Conservation (phyloP, 352 stramenopile species). For the Phytopythium vexans region DNA sequence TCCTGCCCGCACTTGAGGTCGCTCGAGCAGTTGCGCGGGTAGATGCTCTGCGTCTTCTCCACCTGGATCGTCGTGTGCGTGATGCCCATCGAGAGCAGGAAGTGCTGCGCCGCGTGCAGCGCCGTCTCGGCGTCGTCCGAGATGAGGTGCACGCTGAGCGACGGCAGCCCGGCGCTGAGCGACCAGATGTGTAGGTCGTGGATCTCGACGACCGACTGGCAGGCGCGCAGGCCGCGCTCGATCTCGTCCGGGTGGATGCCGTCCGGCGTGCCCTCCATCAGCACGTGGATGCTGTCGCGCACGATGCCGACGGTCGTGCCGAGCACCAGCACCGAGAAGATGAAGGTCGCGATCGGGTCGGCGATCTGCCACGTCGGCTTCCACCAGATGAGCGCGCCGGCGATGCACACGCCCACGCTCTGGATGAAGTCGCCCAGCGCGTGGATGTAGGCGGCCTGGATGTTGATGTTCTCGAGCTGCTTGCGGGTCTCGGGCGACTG, state of each 20-base stretch:
- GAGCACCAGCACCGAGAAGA: constrained; percentile 96
- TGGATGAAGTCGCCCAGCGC: constrained; percentile 97
- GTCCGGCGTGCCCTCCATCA: constrained; percentile 95
- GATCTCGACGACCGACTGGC: constrained; percentile 88
- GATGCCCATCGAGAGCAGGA: constrained; percentile 73
- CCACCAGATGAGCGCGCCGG: constrained; percentile 95
- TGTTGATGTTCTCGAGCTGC: constrained; percentile 92
- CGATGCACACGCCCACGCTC: constrained; percentile 94
- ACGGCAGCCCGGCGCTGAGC: constrained; percentile 88
- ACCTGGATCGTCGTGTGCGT: constrained; percentile 89
- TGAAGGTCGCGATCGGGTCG: constrained; percentile 96
- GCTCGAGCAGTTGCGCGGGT: constrained; percentile 67
- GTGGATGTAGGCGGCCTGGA: constrained; percentile 97
- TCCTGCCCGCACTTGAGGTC: constrained; percentile 77
- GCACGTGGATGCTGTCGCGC: constrained; percentile 88
- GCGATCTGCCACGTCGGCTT: constrained; percentile 95
- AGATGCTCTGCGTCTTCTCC: constrained; percentile 62
- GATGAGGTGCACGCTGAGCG: constrained; percentile 92
- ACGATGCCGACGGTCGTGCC: constrained; percentile 92
- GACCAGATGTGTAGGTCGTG: constrained; percentile 99
- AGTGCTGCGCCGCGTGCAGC: constrained; percentile 68
- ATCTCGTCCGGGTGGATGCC: constrained; percentile 88
- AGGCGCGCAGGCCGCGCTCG: constrained; percentile 63
- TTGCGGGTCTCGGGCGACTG: constrained; percentile 21
- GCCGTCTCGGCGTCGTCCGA: constrained; percentile 62